phyloP scores from a whole-genome alignment of 345 rosid species.

The Microthlaspi erraticum region DNA sequence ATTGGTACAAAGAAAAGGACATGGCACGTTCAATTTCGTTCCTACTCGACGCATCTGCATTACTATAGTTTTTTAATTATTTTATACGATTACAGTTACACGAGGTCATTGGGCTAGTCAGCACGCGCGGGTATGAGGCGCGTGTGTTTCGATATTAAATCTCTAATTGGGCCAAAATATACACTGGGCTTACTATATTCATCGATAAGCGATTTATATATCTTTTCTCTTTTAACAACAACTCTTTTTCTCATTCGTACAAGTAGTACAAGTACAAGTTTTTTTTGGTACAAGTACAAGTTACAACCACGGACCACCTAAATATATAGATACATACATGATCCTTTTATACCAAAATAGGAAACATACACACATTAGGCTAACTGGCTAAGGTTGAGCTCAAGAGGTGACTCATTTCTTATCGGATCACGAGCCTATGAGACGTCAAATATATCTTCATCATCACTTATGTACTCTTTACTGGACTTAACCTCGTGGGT shows the following conservation, averaged over 20 bases:
- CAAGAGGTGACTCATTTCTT: background rate
- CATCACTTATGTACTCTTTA: background rate
- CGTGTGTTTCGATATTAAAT: background rate
- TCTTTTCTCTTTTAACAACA: too few relatives aligned
- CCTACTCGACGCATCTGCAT: conserved; percentile 3
- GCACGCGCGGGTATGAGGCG: background rate
- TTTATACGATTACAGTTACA: too few relatives aligned
- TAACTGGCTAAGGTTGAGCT: background rate
- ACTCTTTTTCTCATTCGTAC: too few relatives aligned
- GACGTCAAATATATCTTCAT: background rate
- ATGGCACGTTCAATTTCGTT: conserved; percentile 20
- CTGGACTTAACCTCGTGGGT: background rate
- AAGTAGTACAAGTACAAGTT: too few relatives aligned
- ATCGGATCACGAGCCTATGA: background rate
- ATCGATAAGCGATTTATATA: too few relatives aligned
- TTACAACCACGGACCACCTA: too few relatives aligned
- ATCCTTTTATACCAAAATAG: background rate
- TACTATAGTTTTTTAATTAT: background rate
- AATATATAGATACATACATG: too few relatives aligned
- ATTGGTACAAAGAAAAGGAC: conserved; percentile 41
- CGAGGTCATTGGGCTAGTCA: background rate
- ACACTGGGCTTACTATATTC: background rate
- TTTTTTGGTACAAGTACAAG: too few relatives aligned
- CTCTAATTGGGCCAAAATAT: background rate
- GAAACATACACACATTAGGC: background rate